Conservation (phyloP, 805 yeast genomes). For the Suhomyces faveliae region DNA sequence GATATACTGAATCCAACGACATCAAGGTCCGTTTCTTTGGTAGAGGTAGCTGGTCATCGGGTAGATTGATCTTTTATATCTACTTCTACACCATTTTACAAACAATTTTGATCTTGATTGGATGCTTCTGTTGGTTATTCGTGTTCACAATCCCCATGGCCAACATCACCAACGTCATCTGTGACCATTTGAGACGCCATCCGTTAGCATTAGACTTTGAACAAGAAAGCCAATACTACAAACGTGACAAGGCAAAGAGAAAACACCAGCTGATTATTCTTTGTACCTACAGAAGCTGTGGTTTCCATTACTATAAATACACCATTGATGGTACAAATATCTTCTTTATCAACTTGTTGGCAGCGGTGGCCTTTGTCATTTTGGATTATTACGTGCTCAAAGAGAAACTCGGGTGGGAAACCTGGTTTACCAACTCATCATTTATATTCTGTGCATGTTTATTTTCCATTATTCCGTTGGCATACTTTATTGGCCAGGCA, state of each 20-base stretch:
- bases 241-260: slow-evolving; percentile 30
- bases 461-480: slow-evolving; percentile 85
- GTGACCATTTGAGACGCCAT: slow-evolving; percentile 80
- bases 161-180: slow-evolving; percentile 64
- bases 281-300: slow-evolving; percentile 90
- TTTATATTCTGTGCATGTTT: slow-evolving; percentile 73
- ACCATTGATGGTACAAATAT: slow-evolving; percentile 96
- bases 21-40: slow-evolving; percentile 71
- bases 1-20: slow-evolving; percentile 21
- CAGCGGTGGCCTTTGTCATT: slow-evolving; percentile 78
- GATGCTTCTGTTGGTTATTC: slow-evolving; percentile 69
- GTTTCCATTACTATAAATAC: slow-evolving; percentile 90
- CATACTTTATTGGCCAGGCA: slow-evolving; percentile 97
- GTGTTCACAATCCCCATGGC: slow-evolving; percentile 95
- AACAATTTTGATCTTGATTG: slow-evolving; percentile 60
- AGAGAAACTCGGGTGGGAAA: slow-evolving; percentile 35
- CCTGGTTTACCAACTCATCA: slow-evolving; percentile 57
- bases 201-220: slow-evolving; percentile 85
- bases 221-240: slow-evolving; percentile 51
- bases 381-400: slow-evolving; percentile 68
- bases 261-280: slow-evolving; percentile 64
- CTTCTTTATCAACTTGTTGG: slow-evolving; percentile 80
- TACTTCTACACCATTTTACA: slow-evolving; percentile 67
- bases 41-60: slow-evolving; percentile 86
- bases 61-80: slow-evolving; percentile 72